Base-by-base conservation (phyloP, 805 yeast genomes). In the Ogataea pilisensis region DNA sequence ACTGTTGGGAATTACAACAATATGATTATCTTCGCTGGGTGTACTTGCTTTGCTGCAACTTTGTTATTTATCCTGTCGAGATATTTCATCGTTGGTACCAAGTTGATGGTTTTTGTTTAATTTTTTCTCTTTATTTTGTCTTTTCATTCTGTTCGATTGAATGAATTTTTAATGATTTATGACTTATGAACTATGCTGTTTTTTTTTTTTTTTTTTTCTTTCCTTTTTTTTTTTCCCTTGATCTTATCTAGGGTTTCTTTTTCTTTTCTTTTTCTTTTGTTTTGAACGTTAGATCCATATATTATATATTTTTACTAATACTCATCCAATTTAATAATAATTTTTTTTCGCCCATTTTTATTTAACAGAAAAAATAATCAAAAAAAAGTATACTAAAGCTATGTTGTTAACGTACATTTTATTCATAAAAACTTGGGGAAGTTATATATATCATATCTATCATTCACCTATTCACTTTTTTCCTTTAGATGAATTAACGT, bases 401-500 rank as follows among this genome's bases (percentile, higher is more conserved):
- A 22, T 11, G 11, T 8, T 22, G 26, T 22, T 22, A 22, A 22
- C n/a, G n/a, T n/a, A 22, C 11, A 7, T 22, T 11, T 22, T 11
- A 22, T 22, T 22, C 7, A 7, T 22, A 22, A 22, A 11, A 22
- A 22, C 26, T 8, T 22, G 26, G 11, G 11, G 11, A 8, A 7
- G 11, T 22, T 11, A 22, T 22, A 22, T 8, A 22, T 22, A 22
- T 22, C 11, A 7, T 22, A 22, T 22, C 26, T 22, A 22, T 8
- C 26, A 22, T 22, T 22, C 17, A 39, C 35, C 49, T 49, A 22
- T 22, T 22, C 17, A 39, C 35, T 49, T 49, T 36, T 54, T 59
- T 46, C 58, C 68, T 54, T 65, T 73, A n/a, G 73, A 63, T 20
- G 87, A 73, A 60, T 93, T 93, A 31, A 82, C 91, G 58, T 74